Percentiles rank a stretch among this genome's conserved stretches.
These are phyloP conservation scores for Austroboletus eburneus DNA, from an alignment of 768 basidiomycete genomes.

Conservation along the genomic window DNA sequence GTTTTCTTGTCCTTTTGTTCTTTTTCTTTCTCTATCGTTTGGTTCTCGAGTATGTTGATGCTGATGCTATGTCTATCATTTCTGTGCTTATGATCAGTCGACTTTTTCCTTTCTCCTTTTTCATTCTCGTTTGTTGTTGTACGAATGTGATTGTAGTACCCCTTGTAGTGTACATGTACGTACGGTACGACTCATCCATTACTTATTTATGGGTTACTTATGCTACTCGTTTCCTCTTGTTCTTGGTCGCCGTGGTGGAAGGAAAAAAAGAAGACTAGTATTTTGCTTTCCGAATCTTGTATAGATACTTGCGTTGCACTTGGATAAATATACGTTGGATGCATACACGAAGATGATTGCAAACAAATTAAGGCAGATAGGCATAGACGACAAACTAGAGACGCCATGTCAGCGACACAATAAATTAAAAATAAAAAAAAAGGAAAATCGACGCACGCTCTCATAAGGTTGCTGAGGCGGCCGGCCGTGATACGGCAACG, in stretches of 20 bases:
- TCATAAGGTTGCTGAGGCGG: conserved; percentile 55
- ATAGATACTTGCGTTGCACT: conserved; percentile 6
- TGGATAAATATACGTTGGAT: conserved; percentile 18
- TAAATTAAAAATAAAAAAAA: neutral
- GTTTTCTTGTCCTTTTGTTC: neutral
- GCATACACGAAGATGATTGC: neutral
- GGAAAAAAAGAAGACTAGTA: neutral
- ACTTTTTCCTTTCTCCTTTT: neutral
- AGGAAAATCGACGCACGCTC: conserved; percentile 32
- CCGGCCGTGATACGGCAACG: conserved; percentile 54
- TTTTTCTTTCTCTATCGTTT: neutral
- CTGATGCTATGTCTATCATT: neutral
- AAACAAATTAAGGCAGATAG: conserved; percentile 22
- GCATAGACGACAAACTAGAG: conserved; percentile 40
- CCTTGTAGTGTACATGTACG: neutral
- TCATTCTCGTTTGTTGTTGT: conserved; percentile 12
- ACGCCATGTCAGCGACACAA: too few species aligned
- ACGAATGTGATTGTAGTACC: conserved; percentile 1
- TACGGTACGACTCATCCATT: neutral
- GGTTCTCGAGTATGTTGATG: neutral
- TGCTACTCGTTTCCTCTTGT: conserved; percentile 5
- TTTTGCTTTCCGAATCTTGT: neutral
- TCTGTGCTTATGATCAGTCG: conserved; percentile 2
- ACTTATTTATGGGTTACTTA: conserved; percentile 25
- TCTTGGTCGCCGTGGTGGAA: neutral